Evolutionary conservation across 1,139 yeast species (phyloP).

Genomic region (Pichia sp.): DNA sequence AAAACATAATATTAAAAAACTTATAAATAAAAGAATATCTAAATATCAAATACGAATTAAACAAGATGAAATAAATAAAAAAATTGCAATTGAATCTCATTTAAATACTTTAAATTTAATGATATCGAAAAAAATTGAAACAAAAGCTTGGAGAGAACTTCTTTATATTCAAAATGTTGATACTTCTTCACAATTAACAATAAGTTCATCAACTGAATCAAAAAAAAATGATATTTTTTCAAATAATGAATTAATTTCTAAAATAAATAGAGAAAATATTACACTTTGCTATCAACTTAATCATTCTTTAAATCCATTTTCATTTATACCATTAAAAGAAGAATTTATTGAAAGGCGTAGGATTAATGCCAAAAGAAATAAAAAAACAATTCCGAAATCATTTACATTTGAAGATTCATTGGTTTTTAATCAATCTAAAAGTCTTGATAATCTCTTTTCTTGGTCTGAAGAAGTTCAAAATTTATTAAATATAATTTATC

Average conservation of each 20-base stretch:
- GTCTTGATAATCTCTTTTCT: not conserved
- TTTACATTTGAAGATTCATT: not conserved
- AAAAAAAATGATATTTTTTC: no score
- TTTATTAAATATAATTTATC: not conserved
- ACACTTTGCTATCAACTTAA: not conserved
- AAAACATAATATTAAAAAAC: not conserved
- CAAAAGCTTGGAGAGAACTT: conserved; percentile 1
- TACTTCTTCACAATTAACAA: no score
- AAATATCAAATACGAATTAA: not conserved
- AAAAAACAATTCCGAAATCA: not conserved
- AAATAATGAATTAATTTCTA: no score
- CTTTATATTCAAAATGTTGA: conserved; percentile 1
- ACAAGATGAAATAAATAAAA: not conserved
- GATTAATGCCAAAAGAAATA: not conserved
- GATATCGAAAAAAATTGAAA: not conserved
- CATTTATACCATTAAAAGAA: not conserved
- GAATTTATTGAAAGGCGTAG: not conserved
- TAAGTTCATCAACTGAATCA: no score
- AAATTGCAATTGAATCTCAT: not conserved
- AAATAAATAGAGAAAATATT: no score
- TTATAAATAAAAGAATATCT: not conserved
- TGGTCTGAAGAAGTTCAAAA: conserved; percentile 4
- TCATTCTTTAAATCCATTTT: not conserved
- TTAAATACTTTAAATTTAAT: not conserved
- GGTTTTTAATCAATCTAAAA: not conserved